Conservation (phyloP, 2,329 filamentous ascomycete genomes). For the Ceratocystis eucalypticola region DNA sequence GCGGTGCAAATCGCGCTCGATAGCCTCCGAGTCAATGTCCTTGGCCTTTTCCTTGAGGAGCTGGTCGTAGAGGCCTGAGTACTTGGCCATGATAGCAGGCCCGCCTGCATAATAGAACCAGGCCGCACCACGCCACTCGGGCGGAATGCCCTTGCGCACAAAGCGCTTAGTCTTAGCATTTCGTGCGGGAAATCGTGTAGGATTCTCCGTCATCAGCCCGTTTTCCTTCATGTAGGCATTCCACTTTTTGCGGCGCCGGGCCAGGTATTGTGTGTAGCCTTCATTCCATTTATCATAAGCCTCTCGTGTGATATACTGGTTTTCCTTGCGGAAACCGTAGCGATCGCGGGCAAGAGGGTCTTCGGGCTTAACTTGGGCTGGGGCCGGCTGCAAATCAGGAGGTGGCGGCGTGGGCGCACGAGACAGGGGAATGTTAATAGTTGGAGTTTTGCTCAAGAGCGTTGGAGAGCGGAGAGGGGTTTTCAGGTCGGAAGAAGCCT, state of each 20-base stretch:
- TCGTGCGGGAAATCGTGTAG: conserved; percentile 64
- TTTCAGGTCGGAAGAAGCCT: not conserved
- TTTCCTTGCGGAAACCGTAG: conserved; percentile 85
- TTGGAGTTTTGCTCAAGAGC: conserved; percentile 13
- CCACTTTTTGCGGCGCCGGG: conserved; percentile 71
- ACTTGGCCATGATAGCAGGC: conserved; percentile 60
- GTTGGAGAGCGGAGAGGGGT: conserved; percentile 17
- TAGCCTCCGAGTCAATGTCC: conserved; percentile 68
- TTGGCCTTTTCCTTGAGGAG: conserved; percentile 53
- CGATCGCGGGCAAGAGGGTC: conserved; percentile 52
- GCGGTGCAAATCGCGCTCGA: conserved; percentile 83
- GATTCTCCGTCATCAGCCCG: conserved; percentile 56
- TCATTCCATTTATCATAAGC: conserved; percentile 74
- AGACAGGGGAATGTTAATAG: conserved; percentile 19
- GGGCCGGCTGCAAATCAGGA: conserved; percentile 23
- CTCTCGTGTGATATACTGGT: conserved; percentile 59
- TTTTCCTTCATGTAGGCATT: conserved; percentile 60
- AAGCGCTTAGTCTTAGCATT: conserved; percentile 79
- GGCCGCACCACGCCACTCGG: conserved; percentile 84
- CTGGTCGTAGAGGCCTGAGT: conserved; percentile 62
- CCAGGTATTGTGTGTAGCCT: conserved; percentile 61
- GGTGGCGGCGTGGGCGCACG: conserved; percentile 19
- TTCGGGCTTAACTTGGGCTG: conserved; percentile 30
- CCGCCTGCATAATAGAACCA: conserved; percentile 97
- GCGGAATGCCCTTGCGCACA: conserved; percentile 82